Conservation (phyloP, 768 basidiomycete genomes). For the Rhizopogon vinicolor region DNA sequence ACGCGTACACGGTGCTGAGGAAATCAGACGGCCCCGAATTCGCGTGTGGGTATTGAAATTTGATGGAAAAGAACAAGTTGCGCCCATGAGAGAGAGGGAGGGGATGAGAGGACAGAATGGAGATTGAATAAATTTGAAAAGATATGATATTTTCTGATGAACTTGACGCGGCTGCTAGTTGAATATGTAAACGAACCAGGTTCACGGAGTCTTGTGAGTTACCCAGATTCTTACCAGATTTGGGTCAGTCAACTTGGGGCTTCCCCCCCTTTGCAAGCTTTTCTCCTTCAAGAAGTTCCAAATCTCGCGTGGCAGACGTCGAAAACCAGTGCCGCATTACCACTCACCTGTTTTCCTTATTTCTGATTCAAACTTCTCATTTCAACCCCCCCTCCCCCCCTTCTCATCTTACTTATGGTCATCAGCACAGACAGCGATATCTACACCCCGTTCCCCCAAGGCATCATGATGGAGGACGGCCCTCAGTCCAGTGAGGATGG, state of each 20-base stretch:
- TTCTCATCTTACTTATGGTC: slow-evolving; percentile 43
- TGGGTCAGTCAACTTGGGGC: background rate
- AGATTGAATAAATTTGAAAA: background rate
- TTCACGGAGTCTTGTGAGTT: slow-evolving; percentile 26
- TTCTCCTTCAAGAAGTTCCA: slow-evolving; percentile 10
- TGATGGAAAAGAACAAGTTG: background rate
- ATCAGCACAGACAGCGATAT: slow-evolving; percentile 49
- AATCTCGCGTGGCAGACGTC: slow-evolving; percentile 44
- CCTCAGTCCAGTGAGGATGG: slow-evolving; percentile 72
- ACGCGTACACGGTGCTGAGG: slow-evolving; percentile 13
- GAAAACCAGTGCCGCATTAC: slow-evolving; percentile 24
- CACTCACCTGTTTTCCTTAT: slow-evolving; percentile 17
- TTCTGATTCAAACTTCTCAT: slow-evolving; percentile 15
- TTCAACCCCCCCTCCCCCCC: slow-evolving; percentile 10
- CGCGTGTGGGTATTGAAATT: slow-evolving; percentile 3
- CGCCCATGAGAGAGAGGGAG: slow-evolving; percentile 1
- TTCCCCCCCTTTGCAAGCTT: slow-evolving; percentile 27
- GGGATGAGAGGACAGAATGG: background rate
- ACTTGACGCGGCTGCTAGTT: slow-evolving; percentile 18
- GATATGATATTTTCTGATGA: too few relatives aligned
- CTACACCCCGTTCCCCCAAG: slow-evolving; percentile 51
- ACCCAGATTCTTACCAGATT: background rate
- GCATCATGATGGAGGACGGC: slow-evolving; percentile 56
- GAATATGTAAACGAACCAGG: slow-evolving; percentile 21
- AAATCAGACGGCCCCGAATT: slow-evolving; percentile 17